Conservation (phyloP, 495 filamentous ascomycete species). For the Lichina pygmaea region DNA sequence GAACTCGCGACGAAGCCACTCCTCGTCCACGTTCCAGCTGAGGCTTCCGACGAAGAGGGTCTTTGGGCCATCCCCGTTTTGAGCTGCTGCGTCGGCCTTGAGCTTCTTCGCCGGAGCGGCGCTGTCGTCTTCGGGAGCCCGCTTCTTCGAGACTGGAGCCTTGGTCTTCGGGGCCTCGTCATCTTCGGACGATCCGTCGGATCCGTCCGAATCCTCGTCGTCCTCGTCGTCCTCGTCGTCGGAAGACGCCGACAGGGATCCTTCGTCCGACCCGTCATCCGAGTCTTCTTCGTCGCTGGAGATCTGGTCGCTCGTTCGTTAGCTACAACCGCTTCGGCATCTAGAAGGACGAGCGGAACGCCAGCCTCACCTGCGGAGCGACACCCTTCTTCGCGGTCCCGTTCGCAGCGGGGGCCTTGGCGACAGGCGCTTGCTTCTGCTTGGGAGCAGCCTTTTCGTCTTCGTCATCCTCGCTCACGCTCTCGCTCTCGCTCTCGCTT, state of each 20-base stretch:
- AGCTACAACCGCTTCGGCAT: not conserved
- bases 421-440: constrained; percentile 5
- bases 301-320: no score
- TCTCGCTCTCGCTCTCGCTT: constrained; percentile 14
- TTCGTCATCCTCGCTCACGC: constrained; percentile 5
- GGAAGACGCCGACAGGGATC: constrained; percentile 1
- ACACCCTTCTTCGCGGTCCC: constrained; percentile 6
- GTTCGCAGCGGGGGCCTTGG: constrained; percentile 4
- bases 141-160: constrained; percentile 43
- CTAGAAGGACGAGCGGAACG: not conserved
- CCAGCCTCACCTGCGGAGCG: not conserved
- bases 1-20: constrained; percentile 70
- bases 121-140: constrained; percentile 54
- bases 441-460: constrained; percentile 1
- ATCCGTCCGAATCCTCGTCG: constrained; percentile 1
- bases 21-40: constrained; percentile 86
- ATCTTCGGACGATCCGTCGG: constrained; percentile 22
- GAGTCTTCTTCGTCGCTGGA: no score
- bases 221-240: constrained; percentile 9
- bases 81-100: constrained; percentile 33
- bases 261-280: constrained; percentile 3
- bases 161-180: constrained; percentile 12
- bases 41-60: constrained; percentile 86
- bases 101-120: constrained; percentile 48
- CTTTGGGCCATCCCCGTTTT: constrained; percentile 24